Percentiles rank a stretch among this genome's conserved stretches.
Evolutionary conservation across 495 filamentous ascomycete genomes (phyloP).

Genomic region (Peziza echinospora): DNA sequence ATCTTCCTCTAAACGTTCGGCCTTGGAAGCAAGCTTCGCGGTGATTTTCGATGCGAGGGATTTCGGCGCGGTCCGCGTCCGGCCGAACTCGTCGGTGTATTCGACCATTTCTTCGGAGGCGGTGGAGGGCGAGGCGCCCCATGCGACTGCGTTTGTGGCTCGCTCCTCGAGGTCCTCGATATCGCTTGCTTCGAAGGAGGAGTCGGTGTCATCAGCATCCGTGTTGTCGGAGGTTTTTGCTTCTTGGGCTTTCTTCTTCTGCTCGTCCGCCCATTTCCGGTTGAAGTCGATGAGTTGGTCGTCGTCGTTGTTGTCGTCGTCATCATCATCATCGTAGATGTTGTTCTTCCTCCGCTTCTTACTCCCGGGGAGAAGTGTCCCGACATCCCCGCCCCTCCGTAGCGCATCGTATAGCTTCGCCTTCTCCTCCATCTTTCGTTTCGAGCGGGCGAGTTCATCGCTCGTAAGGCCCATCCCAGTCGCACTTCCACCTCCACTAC

Average conservation of each 20-base stretch:
- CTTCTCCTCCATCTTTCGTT: constrained; percentile 69
- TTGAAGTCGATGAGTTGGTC: constrained; percentile 70
- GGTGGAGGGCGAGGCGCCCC: constrained; percentile 15
- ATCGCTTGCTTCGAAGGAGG: constrained; percentile 25
- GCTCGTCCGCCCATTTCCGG: constrained; percentile 64
- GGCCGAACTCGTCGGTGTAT: constrained; percentile 78
- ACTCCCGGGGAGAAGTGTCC: constrained; percentile 19
- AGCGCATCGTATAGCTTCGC: constrained; percentile 61
- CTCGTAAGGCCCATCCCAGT: constrained; percentile 7
- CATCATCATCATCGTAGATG: constrained; percentile 16
- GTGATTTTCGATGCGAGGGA: constrained; percentile 35
- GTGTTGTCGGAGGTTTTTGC: constrained; percentile 7
- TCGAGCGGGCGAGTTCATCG: constrained; percentile 33
- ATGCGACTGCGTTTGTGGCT: too few relatives aligned
- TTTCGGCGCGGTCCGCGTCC: constrained; percentile 42
- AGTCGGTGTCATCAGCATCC: constrained; percentile 20
- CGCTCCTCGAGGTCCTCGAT: constrained; percentile 10
- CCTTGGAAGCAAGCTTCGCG: constrained; percentile 25
- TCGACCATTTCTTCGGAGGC: constrained; percentile 41
- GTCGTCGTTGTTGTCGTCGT: constrained; percentile 22
- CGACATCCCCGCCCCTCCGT: constrained; percentile 47
- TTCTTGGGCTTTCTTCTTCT: constrained; percentile 10
- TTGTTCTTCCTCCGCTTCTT: constrained; percentile 10
- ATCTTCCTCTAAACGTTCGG: constrained; percentile 20
- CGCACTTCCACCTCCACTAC: constrained; percentile 2